Evolutionary conservation across 805 yeast genomes (phyloP).

Genomic region (Kuraishia hungarica): DNA sequence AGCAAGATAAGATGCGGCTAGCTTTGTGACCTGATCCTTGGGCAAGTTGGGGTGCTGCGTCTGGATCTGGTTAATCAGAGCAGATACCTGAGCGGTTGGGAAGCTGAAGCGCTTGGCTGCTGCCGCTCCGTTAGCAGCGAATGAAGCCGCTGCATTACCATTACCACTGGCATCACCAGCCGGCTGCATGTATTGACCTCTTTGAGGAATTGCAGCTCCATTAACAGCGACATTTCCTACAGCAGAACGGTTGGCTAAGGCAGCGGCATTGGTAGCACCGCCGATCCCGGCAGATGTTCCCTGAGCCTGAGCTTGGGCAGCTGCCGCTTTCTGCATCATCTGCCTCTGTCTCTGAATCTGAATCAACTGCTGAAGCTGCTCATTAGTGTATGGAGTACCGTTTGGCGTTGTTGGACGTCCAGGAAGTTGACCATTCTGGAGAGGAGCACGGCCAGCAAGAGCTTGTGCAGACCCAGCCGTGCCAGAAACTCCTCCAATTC

Average conservation of each 20-base stretch:
- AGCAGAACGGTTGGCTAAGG: not conserved
- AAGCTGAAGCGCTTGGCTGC: slow-evolving; percentile 19
- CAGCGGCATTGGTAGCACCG: not conserved
- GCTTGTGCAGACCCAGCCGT: not conserved
- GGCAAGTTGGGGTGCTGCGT: slow-evolving; percentile 54
- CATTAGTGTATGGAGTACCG: slow-evolving; percentile 50
- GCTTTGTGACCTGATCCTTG: slow-evolving; percentile 55
- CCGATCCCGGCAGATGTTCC: not conserved
- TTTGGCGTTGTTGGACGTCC: slow-evolving; percentile 39
- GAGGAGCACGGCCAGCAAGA: slow-evolving; percentile 4
- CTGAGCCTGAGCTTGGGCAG: slow-evolving; percentile 13
- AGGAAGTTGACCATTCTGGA: slow-evolving; percentile 4
- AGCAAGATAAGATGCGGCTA: slow-evolving; percentile 58
- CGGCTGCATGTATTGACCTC: not conserved
- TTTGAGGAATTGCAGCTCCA: not conserved
- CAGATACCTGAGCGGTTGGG: slow-evolving; percentile 57
- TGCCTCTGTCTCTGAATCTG: slow-evolving; percentile 44
- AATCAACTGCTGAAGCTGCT: slow-evolving; percentile 50
- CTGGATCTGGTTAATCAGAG: slow-evolving; percentile 56
- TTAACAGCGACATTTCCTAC: not conserved
- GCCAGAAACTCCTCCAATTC: not conserved
- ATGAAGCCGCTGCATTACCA: not conserved
- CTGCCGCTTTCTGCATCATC: slow-evolving; percentile 33
- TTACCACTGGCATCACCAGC: not conserved
- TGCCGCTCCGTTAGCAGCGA: slow-evolving; percentile 1